phyloP scores from a whole-genome alignment of 2,329 filamentous ascomycete genomes.

The Alternaria alternata region DNA sequence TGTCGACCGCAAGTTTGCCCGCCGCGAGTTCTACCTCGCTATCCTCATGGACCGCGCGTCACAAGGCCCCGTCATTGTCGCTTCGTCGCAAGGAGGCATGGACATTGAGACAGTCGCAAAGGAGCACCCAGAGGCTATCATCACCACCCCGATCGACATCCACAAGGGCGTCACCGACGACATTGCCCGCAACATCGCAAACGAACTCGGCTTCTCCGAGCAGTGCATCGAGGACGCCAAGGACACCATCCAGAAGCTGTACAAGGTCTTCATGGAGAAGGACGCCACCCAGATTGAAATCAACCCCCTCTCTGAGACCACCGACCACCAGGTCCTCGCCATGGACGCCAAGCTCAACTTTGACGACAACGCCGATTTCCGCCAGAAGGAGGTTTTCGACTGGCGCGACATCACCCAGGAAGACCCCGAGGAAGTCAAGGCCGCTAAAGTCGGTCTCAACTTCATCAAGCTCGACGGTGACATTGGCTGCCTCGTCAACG shows the following conservation, averaged over 20 bases:
- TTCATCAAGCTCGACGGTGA: slow-evolving; percentile 99
- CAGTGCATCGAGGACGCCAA: slow-evolving; percentile 96
- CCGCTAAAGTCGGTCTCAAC: slow-evolving; percentile 92
- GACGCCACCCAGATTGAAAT: slow-evolving; percentile 99
- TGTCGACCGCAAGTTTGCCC: slow-evolving; percentile 99
- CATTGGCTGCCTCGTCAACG: slow-evolving; percentile 99
- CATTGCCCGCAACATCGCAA: slow-evolving; percentile 87
- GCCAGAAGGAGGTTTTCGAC: slow-evolving; percentile 93
- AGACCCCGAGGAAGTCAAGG: slow-evolving; percentile 96
- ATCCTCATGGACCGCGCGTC: slow-evolving; percentile 96
- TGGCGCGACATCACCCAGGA: slow-evolving; percentile 96
- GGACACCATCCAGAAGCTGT: slow-evolving; percentile 97
- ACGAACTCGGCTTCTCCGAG: slow-evolving; percentile 94
- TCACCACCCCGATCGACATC: slow-evolving; percentile 92
- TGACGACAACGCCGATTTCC: slow-evolving; percentile 98
- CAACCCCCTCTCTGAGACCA: slow-evolving; percentile 98
- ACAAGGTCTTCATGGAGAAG: slow-evolving; percentile 98
- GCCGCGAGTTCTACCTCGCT: slow-evolving; percentile 98
- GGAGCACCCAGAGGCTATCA: slow-evolving; percentile 95
- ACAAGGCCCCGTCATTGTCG: slow-evolving; percentile 93
- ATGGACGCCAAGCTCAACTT: slow-evolving; percentile 99
- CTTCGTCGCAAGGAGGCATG: slow-evolving; percentile 98
- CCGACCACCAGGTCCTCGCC: slow-evolving; percentile 95
- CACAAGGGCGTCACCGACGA: slow-evolving; percentile 94
- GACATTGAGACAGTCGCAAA: slow-evolving; percentile 99